Evolutionary conservation across 192 early-diverging fungal species (phyloP).

Genomic region (Backusella australiensis): DNA sequence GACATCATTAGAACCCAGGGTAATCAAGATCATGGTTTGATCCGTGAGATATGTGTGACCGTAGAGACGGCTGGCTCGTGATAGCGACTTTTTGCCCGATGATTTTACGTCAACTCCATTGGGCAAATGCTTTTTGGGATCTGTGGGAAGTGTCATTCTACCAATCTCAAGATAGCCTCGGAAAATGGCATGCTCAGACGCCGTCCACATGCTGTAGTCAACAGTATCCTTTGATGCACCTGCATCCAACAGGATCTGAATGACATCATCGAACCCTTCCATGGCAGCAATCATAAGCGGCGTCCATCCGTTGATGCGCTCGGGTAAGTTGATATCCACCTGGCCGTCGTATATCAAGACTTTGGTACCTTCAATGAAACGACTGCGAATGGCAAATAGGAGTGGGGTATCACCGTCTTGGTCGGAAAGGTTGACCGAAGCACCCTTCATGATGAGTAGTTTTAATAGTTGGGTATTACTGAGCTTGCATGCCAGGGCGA

Average conservation of each 20-base stretch:
- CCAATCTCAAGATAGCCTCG: constrained; percentile 51
- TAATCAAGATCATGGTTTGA: constrained; percentile 59
- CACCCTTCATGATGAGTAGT: constrained; percentile 52
- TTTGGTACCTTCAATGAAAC: constrained; percentile 47
- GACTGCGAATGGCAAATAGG: constrained; percentile 49
- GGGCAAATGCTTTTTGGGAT: not conserved
- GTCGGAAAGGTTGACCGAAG: constrained; percentile 57
- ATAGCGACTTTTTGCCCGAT: constrained; percentile 3
- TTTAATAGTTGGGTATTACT: constrained; percentile 43
- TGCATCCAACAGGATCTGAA: constrained; percentile 48
- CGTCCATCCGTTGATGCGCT: constrained; percentile 56
- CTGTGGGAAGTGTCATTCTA: constrained; percentile 39
- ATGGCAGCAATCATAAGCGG: constrained; percentile 62
- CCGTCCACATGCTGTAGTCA: constrained; percentile 52
- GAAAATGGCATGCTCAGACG: constrained; percentile 63
- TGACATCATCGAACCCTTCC: constrained; percentile 55
- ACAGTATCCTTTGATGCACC: constrained; percentile 46
- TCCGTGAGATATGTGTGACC: constrained; percentile 62
- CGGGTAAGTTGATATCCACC: constrained; percentile 47
- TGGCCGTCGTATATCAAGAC: constrained; percentile 39
- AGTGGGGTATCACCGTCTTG: constrained; percentile 67
- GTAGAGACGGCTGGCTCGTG: constrained; percentile 47
- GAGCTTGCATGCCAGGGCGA: constrained; percentile 51
- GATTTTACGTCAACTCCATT: not conserved
- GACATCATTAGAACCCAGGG: constrained; percentile 58